Conservation (phyloP, 331 rosid genomes). For the Phaseolus coccineus region DNA sequence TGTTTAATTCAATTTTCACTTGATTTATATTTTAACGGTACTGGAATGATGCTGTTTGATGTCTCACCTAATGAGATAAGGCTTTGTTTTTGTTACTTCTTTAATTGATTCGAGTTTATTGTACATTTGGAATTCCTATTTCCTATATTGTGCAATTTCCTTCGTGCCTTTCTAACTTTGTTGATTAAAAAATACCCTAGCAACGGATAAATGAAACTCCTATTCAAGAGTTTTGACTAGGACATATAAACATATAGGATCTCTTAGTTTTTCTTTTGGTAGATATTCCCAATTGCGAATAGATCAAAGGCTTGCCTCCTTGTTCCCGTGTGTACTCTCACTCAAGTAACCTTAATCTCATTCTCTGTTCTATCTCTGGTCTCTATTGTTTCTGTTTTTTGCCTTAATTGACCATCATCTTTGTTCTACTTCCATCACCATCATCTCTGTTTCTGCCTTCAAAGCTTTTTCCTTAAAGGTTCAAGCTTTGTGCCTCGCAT, state of each 20-base stretch:
- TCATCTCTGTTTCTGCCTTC: neutral
- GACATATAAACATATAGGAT: neutral
- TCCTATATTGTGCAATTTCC: constrained; percentile 4
- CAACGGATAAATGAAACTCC: neutral
- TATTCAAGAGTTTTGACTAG: constrained; percentile 12
- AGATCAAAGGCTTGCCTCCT: neutral
- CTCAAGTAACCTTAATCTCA: neutral
- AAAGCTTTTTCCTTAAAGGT: neutral
- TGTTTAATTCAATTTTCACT: constrained; percentile 12
- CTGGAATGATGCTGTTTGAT: neutral
- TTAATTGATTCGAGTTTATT: neutral
- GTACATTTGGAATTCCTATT: neutral
- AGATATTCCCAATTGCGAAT: neutral
- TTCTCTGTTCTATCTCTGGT: neutral
- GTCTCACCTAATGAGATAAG: neutral
- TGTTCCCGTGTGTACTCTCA: neutral
- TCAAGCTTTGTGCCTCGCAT: neutral
- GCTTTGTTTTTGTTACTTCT: neutral
- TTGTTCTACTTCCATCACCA: neutral
- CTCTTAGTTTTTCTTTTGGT: constrained; percentile 26
- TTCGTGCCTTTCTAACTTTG: constrained; percentile 5
- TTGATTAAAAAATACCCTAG: neutral
- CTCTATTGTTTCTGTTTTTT: neutral
- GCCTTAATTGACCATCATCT: neutral
- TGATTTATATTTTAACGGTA: neutral